A percentile compares a stretch with the other conserved stretches of the same genome.
Evolutionary conservation across 1,284 basidiomycete species (phyloP).

Genomic region (Cryptococcus sp.): DNA sequence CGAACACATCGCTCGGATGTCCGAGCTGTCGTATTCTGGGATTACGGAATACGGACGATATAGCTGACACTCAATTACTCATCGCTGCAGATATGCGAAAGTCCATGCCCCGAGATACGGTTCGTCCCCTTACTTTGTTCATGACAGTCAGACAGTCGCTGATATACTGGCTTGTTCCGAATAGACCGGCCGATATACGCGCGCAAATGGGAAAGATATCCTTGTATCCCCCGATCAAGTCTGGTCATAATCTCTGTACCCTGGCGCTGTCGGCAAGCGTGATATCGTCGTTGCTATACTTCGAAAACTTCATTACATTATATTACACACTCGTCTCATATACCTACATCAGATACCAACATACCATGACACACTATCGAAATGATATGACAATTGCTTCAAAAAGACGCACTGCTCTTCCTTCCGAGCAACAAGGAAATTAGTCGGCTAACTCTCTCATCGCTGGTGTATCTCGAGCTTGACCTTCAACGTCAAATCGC

Average conservation of each 20-base stretch:
- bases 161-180: not conserved
- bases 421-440: no score
- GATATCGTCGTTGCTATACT: no score
- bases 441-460: not conserved
- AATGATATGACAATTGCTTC: not conserved
- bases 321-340: no score
- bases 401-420: not conserved
- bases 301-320: no score
- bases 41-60: no score
- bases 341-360: no score
- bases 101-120: conserved; percentile 49
- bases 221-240: conserved; percentile 51
- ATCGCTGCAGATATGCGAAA: conserved; percentile 50
- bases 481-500: conserved; percentile 32
- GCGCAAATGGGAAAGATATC: conserved; percentile 49
- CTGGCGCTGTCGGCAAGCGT: no score
- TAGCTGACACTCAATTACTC: conserved; percentile 1
- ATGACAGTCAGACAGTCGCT: not conserved
- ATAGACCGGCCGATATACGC: conserved; percentile 41
- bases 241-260: conserved; percentile 32
- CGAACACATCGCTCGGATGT: no score
- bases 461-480: conserved; percentile 9
- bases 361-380: no score
- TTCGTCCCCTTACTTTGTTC: conserved; percentile 13
- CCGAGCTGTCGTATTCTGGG: no score